Conservation (phyloP, 345 rosid genomes). For the Populus pruinosa region DNA sequence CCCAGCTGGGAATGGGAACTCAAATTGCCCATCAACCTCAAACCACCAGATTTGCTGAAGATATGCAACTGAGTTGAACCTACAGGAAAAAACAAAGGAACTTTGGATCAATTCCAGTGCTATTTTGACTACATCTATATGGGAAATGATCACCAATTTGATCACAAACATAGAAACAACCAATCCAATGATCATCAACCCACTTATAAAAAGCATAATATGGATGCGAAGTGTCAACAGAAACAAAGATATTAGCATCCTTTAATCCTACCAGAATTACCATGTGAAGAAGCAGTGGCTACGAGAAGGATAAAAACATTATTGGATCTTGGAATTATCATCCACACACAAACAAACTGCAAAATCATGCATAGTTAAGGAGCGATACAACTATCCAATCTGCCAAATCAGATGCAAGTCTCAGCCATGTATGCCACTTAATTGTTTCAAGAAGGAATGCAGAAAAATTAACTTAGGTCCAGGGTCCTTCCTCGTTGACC, state of each 20-base stretch:
- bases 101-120: constrained; percentile 10
- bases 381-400: neutral
- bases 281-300: neutral
- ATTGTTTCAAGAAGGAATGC: neutral
- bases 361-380: neutral
- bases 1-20: constrained; percentile 71
- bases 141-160: neutral
- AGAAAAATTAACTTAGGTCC: neutral
- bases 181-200: neutral
- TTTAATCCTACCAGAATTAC: neutral
- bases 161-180: neutral
- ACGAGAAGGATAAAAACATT: neutral
- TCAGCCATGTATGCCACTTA: neutral
- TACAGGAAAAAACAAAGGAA: constrained; percentile 22
- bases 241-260: neutral
- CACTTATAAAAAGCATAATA: neutral
- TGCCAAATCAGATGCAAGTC: neutral
- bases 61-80: constrained; percentile 72
- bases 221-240: neutral
- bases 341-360: neutral
- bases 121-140: neutral
- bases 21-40: constrained; percentile 79
- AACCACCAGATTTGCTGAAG: constrained; percentile 98
- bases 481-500: neutral
- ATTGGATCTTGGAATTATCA: neutral